phyloP scores from a whole-genome alignment of 192 early-diverging fungal species.

The Glomus cerebriforme region DNA sequence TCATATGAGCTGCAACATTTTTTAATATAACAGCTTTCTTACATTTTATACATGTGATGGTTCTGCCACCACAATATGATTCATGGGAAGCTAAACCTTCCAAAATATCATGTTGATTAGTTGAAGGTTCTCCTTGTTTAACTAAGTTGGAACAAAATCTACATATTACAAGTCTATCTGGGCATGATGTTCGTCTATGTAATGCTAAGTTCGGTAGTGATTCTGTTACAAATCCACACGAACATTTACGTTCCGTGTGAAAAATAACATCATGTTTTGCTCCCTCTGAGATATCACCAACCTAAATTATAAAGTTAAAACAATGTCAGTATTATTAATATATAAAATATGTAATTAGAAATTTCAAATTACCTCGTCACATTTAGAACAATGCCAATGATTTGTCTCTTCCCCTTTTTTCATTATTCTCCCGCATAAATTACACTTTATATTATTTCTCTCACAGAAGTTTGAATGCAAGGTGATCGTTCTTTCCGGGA shows the following conservation, averaged over 20 bases:
- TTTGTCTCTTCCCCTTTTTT: slow-evolving; percentile 61
- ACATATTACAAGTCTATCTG: slow-evolving; percentile 76
- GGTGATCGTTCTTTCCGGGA: slow-evolving; percentile 59
- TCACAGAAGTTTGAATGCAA: slow-evolving; percentile 81
- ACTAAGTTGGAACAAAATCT: slow-evolving; percentile 78
- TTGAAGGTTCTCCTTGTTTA: slow-evolving; percentile 59
- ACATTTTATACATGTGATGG: slow-evolving; percentile 82
- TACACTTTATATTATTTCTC: slow-evolving; percentile 77
- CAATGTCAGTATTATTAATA: not conserved
- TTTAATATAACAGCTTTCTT: slow-evolving; percentile 70
- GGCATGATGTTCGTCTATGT: slow-evolving; percentile 71
- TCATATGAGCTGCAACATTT: slow-evolving; percentile 74
- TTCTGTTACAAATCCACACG: slow-evolving; percentile 50
- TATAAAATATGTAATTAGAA: slow-evolving; percentile 18
- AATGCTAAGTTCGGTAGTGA: slow-evolving; percentile 56
- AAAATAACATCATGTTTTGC: slow-evolving; percentile 68
- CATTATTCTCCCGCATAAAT: slow-evolving; percentile 65
- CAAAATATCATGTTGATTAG: slow-evolving; percentile 62
- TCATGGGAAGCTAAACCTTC: slow-evolving; percentile 74
- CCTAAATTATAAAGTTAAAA: slow-evolving; percentile 23
- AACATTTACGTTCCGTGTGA: slow-evolving; percentile 64
- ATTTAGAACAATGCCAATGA: slow-evolving; percentile 87
- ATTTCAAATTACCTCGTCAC: slow-evolving; percentile 45
- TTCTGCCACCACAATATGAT: slow-evolving; percentile 80
- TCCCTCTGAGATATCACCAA: slow-evolving; percentile 50